phyloP scores from a whole-genome alignment of 1,139 yeast genomes.

The Candida sanyaensis region DNA sequence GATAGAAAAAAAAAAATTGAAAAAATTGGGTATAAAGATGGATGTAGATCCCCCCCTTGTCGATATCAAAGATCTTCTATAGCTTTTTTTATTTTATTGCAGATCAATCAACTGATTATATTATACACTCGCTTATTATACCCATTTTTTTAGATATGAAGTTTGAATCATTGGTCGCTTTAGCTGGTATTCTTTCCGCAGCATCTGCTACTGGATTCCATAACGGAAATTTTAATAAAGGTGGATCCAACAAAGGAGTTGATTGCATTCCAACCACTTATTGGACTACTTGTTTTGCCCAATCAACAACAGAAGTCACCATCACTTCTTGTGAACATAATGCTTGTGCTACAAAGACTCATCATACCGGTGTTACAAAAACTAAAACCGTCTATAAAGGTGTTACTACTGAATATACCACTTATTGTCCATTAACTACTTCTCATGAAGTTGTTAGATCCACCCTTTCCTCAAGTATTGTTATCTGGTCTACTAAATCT shows the following conservation, averaged over 20 bases:
- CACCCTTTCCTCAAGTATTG: background rate
- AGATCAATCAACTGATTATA: background rate
- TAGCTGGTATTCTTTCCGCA: background rate
- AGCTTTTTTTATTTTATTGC: too few relatives aligned
- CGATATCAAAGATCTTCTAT: too few relatives aligned
- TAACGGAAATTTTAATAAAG: background rate
- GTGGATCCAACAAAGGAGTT: background rate
- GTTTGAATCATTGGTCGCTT: background rate
- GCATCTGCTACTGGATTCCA: background rate
- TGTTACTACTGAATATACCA: conserved; percentile 22
- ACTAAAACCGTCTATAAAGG: conserved; percentile 3
- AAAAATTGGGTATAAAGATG: too few relatives aligned
- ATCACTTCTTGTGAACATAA: conserved; percentile 21
- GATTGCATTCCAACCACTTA: conserved; percentile 2
- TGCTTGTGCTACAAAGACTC: conserved; percentile 21
- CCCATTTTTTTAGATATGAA: background rate
- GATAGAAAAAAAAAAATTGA: too few relatives aligned
- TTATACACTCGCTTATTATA: background rate
- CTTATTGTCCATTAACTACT: conserved; percentile 26
- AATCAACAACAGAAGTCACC: conserved; percentile 21
- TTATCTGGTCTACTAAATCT: conserved; percentile 1
- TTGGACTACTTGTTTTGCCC: conserved; percentile 7
- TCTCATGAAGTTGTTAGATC: conserved; percentile 4
- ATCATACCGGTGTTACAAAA: conserved; percentile 29
- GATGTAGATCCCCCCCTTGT: too few relatives aligned